Conservation (phyloP, 805 yeast genomes). For the Pichia cephalocereana region DNA sequence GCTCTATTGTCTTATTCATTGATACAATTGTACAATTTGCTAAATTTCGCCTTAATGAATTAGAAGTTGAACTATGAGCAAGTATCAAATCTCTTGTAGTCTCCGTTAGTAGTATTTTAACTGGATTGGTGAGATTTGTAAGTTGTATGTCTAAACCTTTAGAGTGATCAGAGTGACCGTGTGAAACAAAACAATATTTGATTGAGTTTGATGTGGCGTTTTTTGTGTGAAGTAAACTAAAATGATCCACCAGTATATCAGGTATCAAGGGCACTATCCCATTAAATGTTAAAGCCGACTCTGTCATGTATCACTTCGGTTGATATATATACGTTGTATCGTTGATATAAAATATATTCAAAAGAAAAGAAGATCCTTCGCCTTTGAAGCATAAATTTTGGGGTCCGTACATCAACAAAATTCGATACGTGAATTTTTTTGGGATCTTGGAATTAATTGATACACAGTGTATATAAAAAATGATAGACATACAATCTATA, state of each 20-base stretch:
- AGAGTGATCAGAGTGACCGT: conserved; percentile 13
- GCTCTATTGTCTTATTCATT: not conserved
- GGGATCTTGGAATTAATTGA: not conserved
- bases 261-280: conserved; percentile 10
- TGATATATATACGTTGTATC: not conserved
- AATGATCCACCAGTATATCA: conserved; percentile 10
- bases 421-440: too few relatives aligned
- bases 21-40: not conserved
- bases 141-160: not conserved
- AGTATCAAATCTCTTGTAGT: conserved; percentile 2
- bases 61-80: not conserved
- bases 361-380: not conserved
- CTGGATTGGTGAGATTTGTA: not conserved
- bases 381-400: too few relatives aligned
- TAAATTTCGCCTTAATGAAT: not conserved
- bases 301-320: too few relatives aligned
- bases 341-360: not conserved
- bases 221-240: not conserved
- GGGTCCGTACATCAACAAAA: too few relatives aligned
- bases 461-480: not conserved
- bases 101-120: not conserved
- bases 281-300: conserved; percentile 7
- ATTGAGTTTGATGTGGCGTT: not conserved
- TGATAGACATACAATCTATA: not conserved
- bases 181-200: conserved; percentile 14